Evolutionary conservation across 805 yeast genomes (phyloP).

Genomic region (Yarrowia bubula): DNA sequence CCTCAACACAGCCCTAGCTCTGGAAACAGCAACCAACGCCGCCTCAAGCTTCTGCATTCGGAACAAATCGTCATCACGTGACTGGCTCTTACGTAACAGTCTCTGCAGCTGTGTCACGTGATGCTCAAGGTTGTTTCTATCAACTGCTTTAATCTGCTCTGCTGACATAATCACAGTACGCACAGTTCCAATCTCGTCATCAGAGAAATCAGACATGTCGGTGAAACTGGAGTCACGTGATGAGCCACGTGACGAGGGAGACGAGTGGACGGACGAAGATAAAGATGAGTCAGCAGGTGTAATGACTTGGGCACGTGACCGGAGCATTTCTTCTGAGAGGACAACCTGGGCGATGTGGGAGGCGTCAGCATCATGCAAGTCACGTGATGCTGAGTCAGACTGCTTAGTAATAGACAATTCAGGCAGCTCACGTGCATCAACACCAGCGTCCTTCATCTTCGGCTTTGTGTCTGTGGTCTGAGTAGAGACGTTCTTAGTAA

Average conservation of each 20-base stretch:
- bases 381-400: too few relatives aligned
- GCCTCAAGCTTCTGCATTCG: slow-evolving; percentile 21
- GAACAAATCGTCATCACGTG: slow-evolving; percentile 8
- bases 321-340: not conserved
- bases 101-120: slow-evolving; percentile 23
- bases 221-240: not conserved
- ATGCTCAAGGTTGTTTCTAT: not conserved
- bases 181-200: not conserved
- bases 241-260: not conserved
- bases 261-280: not conserved
- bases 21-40: slow-evolving; percentile 2
- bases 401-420: not conserved
- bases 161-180: not conserved
- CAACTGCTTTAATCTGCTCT: slow-evolving; percentile 4
- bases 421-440: not conserved
- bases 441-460: not conserved
- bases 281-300: not conserved
- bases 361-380: not conserved
- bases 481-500: not conserved
- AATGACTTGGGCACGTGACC: not conserved
- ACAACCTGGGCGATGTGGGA: not conserved
- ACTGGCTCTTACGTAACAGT: not conserved
- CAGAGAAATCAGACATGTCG: not conserved
- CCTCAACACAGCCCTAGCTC: slow-evolving; percentile 6
- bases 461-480: not conserved